Conservation (phyloP, 1,284 basidiomycete genomes). For the Heliocybe sulcata region DNA sequence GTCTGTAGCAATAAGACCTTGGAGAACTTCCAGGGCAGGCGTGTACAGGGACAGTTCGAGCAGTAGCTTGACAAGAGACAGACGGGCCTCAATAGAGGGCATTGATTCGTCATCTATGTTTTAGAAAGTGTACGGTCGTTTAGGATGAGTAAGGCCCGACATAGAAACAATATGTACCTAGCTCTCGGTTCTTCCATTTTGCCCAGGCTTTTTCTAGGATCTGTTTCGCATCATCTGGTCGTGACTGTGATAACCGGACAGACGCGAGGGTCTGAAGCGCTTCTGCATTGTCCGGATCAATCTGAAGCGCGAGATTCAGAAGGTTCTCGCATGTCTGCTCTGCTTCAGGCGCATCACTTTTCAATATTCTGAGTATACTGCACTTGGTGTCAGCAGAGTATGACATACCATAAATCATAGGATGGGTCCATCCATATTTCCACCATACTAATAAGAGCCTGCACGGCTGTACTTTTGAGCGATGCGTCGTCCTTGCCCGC, state of each 20-base stretch:
- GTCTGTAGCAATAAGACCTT: slow-evolving; percentile 77
- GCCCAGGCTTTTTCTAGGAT: slow-evolving; percentile 68
- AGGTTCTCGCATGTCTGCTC: slow-evolving; percentile 79
- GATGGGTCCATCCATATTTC: slow-evolving; percentile 94
- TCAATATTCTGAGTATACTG: neutral
- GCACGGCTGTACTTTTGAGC: slow-evolving; percentile 65
- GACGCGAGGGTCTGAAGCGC: slow-evolving; percentile 80
- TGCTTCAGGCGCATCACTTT: slow-evolving; percentile 75
- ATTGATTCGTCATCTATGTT: slow-evolving; percentile 65
- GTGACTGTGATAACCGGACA: slow-evolving; percentile 84
- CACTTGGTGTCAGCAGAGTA: neutral
- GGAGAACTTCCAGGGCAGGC: slow-evolving; percentile 70
- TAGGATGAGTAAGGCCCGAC: neutral
- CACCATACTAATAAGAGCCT: slow-evolving; percentile 87
- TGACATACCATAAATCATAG: slow-evolving; percentile 79
- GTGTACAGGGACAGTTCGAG: slow-evolving; percentile 73
- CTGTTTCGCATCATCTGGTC: slow-evolving; percentile 73
- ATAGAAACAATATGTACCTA: slow-evolving; percentile 36
- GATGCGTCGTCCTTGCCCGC: slow-evolving; percentile 50
- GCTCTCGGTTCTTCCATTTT: slow-evolving; percentile 68
- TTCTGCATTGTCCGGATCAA: slow-evolving; percentile 75
- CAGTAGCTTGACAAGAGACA: slow-evolving; percentile 77
- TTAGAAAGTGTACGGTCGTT: neutral
- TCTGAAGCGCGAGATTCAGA: slow-evolving; percentile 64
- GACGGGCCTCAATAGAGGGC: slow-evolving; percentile 71